These are phyloP conservation scores for Salvia splendens DNA, from an alignment of 257 asterid genomes.

Conservation along the genomic window DNA sequence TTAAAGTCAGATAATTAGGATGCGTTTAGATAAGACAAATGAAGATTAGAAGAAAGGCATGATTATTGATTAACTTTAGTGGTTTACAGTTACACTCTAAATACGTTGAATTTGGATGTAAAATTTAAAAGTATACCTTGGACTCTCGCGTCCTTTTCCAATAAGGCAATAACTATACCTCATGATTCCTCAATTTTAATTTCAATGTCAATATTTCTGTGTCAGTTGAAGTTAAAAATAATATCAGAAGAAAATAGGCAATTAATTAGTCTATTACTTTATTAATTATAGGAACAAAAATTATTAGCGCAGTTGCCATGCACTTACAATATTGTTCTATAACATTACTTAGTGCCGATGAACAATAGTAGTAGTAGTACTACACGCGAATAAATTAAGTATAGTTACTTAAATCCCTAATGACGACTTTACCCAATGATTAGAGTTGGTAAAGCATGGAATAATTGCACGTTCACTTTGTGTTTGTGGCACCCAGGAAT, in stretches of 20 bases:
- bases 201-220: not conserved
- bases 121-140: conserved; percentile 2
- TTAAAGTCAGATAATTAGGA: conserved; percentile 27
- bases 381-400: conserved; percentile 26
- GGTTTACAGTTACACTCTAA: not conserved
- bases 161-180: not conserved
- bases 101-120: not conserved
- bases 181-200: not conserved
- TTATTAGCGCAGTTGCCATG: conserved; percentile 10
- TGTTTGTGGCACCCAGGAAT: conserved; percentile 23
- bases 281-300: not conserved
- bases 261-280: not conserved
- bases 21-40: conserved; percentile 25
- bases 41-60: not conserved
- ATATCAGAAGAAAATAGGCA: no score
- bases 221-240: no score
- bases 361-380: conserved; percentile 25
- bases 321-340: conserved; percentile 15
- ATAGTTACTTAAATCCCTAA: conserved; percentile 11
- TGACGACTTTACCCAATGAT: conserved; percentile 36
- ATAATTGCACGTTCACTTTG: conserved; percentile 41
- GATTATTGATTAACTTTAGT: not conserved
- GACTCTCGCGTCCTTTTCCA: conserved; percentile 2
- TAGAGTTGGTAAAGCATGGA: conserved; percentile 48
- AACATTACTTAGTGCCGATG: not conserved